Percentiles rank a stretch among this genome's conserved stretches.
Conservation (phyloP, 179 eudicot genomes). For the Dionaea muscipula region DNA sequence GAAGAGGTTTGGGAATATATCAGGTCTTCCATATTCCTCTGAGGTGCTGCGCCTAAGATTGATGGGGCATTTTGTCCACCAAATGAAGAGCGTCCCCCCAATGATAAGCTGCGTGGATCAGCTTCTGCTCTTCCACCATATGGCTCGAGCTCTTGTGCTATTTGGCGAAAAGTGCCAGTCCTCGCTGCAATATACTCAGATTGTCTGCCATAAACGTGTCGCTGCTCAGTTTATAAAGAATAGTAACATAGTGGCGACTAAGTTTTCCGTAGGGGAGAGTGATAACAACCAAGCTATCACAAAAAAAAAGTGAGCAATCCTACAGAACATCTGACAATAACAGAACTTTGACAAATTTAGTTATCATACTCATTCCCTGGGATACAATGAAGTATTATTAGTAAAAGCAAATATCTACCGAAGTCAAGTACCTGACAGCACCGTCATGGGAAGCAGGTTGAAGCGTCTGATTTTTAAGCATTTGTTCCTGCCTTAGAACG, state of each 20-base stretch:
- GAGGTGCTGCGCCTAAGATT: constrained; percentile 86
- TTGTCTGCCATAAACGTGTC: constrained; percentile 92
- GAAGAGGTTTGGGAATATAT: constrained; percentile 53
- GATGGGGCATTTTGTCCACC: constrained; percentile 68
- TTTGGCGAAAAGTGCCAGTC: constrained; percentile 47
- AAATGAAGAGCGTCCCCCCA: constrained; percentile 43
- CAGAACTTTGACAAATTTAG: background rate
- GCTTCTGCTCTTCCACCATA: constrained; percentile 72
- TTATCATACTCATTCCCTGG: background rate
- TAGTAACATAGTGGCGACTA: constrained; percentile 2
- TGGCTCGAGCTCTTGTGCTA: constrained; percentile 50
- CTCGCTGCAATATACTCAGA: constrained; percentile 85
- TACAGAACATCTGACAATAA: background rate
- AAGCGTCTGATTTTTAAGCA: constrained; percentile 59
- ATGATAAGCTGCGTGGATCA: constrained; percentile 47
- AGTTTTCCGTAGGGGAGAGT: constrained; percentile 9
- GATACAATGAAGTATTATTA: background rate
- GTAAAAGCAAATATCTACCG: constrained; percentile 4
- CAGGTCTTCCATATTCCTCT: constrained; percentile 53
- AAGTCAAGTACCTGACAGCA: constrained; percentile 51
- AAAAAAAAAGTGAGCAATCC: background rate
- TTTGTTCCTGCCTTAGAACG: constrained; percentile 44
- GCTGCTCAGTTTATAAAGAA: constrained; percentile 52
- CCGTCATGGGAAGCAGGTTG: constrained; percentile 68
- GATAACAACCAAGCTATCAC: background rate